Percentiles rank a stretch among this genome's conserved stretches.
These are phyloP conservation scores for Cadophora luteo-olivacea DNA, from an alignment of 2,329 filamentous ascomycete species.

Conservation along the genomic window DNA sequence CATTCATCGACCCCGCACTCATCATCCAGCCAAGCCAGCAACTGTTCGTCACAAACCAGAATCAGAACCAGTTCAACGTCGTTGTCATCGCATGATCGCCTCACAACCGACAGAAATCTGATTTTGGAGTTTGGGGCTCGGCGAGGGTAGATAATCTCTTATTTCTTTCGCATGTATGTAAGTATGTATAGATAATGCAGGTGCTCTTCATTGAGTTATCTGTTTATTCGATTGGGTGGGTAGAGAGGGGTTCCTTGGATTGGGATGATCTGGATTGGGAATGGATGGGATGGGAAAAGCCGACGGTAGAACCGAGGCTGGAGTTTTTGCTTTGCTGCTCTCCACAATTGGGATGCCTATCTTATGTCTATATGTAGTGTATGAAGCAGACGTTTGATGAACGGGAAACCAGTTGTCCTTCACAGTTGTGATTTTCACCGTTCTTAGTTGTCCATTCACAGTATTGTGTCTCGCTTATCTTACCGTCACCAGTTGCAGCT, in stretches of 20 bases:
- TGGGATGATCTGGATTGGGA: conserved; percentile 9
- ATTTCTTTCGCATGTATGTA: conserved; percentile 18
- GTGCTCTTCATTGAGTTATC: conserved; percentile 22
- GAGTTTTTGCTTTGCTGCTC: conserved; percentile 12
- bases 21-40: conserved; percentile 38
- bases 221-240: conserved; percentile 1
- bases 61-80: conserved; percentile 20
- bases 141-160: neutral
- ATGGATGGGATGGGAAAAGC: conserved; percentile 18
- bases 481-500: neutral
- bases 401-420: neutral
- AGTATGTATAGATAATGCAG: conserved; percentile 30
- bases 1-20: conserved; percentile 25
- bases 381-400: conserved; percentile 6
- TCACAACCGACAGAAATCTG: neutral
- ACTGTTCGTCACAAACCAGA: conserved; percentile 28
- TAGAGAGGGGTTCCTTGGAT: conserved; percentile 10
- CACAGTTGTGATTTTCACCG: neutral
- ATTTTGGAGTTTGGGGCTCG: conserved; percentile 12
- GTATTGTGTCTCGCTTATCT: neutral
- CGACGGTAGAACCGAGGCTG: conserved; percentile 38
- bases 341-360: neutral
- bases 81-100: conserved; percentile 6
- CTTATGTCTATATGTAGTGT: conserved; percentile 6
- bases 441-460: neutral